Base-by-base conservation (phyloP, 73 alveolate genomes). In the Symbiodinium natans region DNA sequence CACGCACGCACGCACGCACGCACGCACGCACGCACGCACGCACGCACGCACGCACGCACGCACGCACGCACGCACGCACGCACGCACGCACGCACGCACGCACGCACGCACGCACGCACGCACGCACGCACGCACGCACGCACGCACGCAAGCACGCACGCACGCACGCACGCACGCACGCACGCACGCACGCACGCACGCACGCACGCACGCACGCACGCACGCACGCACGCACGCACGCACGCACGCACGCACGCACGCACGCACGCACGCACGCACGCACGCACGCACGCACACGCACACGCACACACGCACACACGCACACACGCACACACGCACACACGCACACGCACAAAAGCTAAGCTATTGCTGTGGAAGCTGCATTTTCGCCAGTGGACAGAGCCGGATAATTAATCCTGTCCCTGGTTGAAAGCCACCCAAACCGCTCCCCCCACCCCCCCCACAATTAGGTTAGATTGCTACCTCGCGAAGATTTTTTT, bases 101-200 rank as follows among this genome's bases (percentile, higher is more conserved):
- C 82, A 68, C 82, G 82, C 82, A 68, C 82, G 82, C 82, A 68
- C 82, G 82, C 82, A 68, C 82, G 82, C 82, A 68, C 82, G 82
- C 82, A 68, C 82, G 82, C 82, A 68, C 82, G 82, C 82, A 68
- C 85, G 85, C 85, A 74, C 85, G 85, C 85, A 74, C 85, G 85
- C 85, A 74, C 85, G 85, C 85, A 74, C 85, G 85, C 85, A 74
- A 41, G 85, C 85, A 74, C 85, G 85, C 85, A 74, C 85, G 85
- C 85, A 74, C 85, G 85, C 85, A 74, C 85, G 85, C 85, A 74
- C 85, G 85, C 85, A 74, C 85, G 85, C 85, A 74, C 85, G 85
- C 85, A 74, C 85, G 42, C 46, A 34, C 85, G 42, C 85, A 34
- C 85, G 42, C 85, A 74, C 46, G 85, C 85, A 74, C 85, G 85